Base-by-base conservation (phyloP, 2,329 filamentous ascomycete species). In the Fusarium floridanum region DNA sequence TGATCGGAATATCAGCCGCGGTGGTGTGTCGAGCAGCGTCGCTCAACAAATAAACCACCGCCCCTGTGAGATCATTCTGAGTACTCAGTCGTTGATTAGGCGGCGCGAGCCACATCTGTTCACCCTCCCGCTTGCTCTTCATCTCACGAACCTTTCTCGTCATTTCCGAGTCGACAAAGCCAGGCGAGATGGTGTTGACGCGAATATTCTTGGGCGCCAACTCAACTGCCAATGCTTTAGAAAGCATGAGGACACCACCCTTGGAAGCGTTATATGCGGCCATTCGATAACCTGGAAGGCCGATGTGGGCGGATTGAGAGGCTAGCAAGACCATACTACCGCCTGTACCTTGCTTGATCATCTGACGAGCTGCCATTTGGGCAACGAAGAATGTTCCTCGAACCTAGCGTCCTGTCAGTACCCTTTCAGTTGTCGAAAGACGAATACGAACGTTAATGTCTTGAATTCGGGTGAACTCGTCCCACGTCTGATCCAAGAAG, bases 201-300 rank as follows among this genome's bases (percentile, higher is more conserved):
- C 82, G 77, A 59, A 84, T 84, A 1, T 74, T 77, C 36, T 81
- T 77, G 0, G 80, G 81, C 1, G 82, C 84, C 20, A 85, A 73
- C 66, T 85, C 83, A 8, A 83, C 83, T 0, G 78, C 82, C 2
- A 85, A 75, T 1, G 80, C 82, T 64, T 82, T 83, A n/a, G 80
- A 80, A 2, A 86, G 79, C 80, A 84, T 82, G 27, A 83, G 70
- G 4, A 86, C 76, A 3, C 78, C 85, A 10, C 83, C 84, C 70
- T 86, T 86, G 11, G 83, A 84, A 5, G 84, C 83, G 53, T 84
- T 84, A 72, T 86, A 86, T 4, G 83, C 83, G 0, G 84, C 83
- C 80, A 77, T 78, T 5, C 76, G 62, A 36, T 78, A 77, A 5
- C 74, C 72, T 2, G 76, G 76, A 1, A 78, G 60, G 0, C 72